Evolutionary conservation across 495 filamentous ascomycete species (phyloP).

Genomic region (Podospora conica): DNA sequence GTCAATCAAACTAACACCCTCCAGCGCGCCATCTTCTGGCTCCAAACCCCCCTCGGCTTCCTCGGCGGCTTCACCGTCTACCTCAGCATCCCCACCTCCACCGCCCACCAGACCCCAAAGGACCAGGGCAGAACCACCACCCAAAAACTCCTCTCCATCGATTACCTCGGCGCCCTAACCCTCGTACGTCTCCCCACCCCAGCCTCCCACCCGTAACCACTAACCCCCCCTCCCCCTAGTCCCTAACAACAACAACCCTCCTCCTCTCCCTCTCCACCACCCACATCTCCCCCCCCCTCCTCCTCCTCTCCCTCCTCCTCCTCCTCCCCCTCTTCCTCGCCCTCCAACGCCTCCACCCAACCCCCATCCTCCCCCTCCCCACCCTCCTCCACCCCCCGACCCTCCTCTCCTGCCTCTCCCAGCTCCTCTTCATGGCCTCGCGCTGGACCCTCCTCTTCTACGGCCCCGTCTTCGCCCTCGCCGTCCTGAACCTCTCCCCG

Average conservation of each 20-base stretch:
- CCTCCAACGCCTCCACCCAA: slow-evolving; percentile 51
- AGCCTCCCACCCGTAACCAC: neutral
- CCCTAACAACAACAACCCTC: slow-evolving; percentile 46
- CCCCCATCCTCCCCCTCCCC: slow-evolving; percentile 64
- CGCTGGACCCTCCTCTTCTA: slow-evolving; percentile 76
- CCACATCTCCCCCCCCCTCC: slow-evolving; percentile 47
- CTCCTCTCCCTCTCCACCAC: slow-evolving; percentile 58
- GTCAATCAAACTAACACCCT: neutral
- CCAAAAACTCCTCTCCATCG: slow-evolving; percentile 53
- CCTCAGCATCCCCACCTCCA: slow-evolving; percentile 49
- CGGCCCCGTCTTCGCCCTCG: slow-evolving; percentile 66
- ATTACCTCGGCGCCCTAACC: slow-evolving; percentile 60
- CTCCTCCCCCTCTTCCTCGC: slow-evolving; percentile 52
- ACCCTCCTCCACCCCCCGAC: slow-evolving; percentile 58
- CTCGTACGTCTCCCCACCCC: slow-evolving; percentile 41
- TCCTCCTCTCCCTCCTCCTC: slow-evolving; percentile 48
- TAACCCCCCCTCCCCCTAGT: slow-evolving; percentile 21
- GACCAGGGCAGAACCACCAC: slow-evolving; percentile 22
- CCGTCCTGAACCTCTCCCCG: slow-evolving; percentile 58
- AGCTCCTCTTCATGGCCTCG: slow-evolving; percentile 66
- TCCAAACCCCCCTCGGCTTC: slow-evolving; percentile 55
- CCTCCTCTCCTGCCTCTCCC: slow-evolving; percentile 60
- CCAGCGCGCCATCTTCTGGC: slow-evolving; percentile 61
- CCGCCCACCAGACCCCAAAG: slow-evolving; percentile 24
- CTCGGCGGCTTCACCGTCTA: slow-evolving; percentile 52